Evolutionary conservation across 2,329 filamentous ascomycete species (phyloP), one percentile per base, ranked within the genome.

Genomic region (Diplodia sapinea): DNA sequence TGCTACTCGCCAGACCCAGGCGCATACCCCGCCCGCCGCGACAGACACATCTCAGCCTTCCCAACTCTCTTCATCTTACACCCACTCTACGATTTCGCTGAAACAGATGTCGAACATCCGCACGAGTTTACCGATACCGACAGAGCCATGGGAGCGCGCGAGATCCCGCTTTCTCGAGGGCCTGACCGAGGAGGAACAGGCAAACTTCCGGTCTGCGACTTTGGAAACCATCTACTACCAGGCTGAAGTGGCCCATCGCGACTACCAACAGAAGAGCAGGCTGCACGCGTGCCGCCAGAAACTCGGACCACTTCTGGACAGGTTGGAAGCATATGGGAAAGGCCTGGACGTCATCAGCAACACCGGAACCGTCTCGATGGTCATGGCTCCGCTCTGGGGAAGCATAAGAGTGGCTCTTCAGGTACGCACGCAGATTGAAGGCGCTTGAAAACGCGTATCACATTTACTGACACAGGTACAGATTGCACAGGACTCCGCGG

Each of bases 201-300:
- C 47, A n/a, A 43, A 31, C 15, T 74, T 71, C 66, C 43, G 70
- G 17, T 51, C 68, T 43, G 72, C 72, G 31, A 74, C 69, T 2
- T 66, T 69, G 2, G 72, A 75, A 49, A 73, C 72, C 57, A 17
- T 72, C 6, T 73, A 74, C 68, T 74, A 73, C 49, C 54, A 68
- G 33, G 71, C 73, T 5, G 73, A 71, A 52, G 50, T 67, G 43
- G 50, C 70, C 9, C 70, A 75, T 54, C 72, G 71, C 49, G 68
- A 40, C 33, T 68, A 73, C 63, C 67, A 68, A n/a, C 31, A 62
- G 7, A 59, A 56, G 2, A 73, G 72, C 66, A 69, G 43, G 20
- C 59, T 38, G 17, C 72, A 70, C 65, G 47, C 67, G 0, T 17
- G 71, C 13, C 73, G 72, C 29, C 68, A 71, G 33, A 70, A 69